phyloP scores from a whole-genome alignment of 176 grass and related monocot species.

The Oropetium thomaeum region DNA sequence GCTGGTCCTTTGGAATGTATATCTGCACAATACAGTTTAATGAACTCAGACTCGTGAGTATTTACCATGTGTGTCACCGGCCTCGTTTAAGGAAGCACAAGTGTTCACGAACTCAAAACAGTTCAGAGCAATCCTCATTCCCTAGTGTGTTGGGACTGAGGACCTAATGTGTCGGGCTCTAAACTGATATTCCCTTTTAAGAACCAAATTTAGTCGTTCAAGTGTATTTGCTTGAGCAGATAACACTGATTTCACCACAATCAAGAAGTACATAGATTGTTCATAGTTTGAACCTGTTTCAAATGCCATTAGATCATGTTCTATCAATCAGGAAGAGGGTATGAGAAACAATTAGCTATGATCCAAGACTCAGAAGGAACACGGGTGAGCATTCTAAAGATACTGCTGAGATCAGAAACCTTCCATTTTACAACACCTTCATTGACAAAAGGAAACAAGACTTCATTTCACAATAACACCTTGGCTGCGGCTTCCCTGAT shows the following conservation, averaged over 20 bases:
- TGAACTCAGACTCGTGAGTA: no score
- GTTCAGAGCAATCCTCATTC: no score
- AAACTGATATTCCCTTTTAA: neutral
- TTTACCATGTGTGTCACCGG: no score
- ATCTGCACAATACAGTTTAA: no score
- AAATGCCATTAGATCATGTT: neutral
- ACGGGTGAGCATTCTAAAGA: neutral
- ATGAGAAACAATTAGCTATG: neutral
- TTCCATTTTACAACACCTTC: neutral
- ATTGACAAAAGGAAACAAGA: neutral
- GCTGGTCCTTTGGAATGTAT: no score
- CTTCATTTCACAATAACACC: slow-evolving; percentile 34
- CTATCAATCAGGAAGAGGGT: neutral
- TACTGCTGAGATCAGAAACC: neutral
- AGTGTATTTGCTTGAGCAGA: neutral
- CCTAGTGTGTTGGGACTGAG: no score
- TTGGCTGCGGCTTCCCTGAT: slow-evolving; percentile 81
- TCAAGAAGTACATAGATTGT: no score
- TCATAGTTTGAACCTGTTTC: neutral
- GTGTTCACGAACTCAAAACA: no score
- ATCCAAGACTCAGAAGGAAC: neutral
- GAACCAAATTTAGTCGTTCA: neutral
- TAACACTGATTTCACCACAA: no score
- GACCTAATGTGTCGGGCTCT: neutral
- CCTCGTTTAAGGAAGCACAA: no score